phyloP scores from a whole-genome alignment of 192 early-diverging fungal genomes.

The Gryganskiella cystojenkinii region DNA sequence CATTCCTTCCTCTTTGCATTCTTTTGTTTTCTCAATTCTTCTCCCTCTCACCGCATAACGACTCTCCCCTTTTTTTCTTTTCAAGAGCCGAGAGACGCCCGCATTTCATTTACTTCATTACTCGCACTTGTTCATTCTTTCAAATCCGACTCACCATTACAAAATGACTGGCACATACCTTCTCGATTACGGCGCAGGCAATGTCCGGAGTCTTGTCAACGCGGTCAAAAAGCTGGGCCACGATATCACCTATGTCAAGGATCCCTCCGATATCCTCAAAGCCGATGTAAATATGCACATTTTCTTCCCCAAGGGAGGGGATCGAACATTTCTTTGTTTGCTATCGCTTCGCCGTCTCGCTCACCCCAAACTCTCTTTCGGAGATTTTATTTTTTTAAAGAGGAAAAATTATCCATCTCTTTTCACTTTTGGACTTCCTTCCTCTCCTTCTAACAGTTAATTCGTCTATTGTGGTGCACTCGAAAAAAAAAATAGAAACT shows the following conservation, averaged over 20 bases:
- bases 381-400: constrained; percentile 19
- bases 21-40: background rate
- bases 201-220: constrained; percentile 96
- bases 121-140: constrained; percentile 8
- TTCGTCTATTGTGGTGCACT: background rate
- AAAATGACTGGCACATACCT: constrained; percentile 77
- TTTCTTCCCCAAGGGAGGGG: too few relatives aligned
- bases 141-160: background rate
- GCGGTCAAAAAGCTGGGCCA: constrained; percentile 92
- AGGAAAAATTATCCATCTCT: background rate
- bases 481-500: constrained; percentile 76
- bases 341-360: too few relatives aligned
- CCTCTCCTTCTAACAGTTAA: background rate
- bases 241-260: constrained; percentile 80
- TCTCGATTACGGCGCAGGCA: constrained; percentile 99
- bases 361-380: background rate
- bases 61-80: background rate
- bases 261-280: constrained; percentile 83
- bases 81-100: too few relatives aligned
- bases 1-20: constrained; percentile 1
- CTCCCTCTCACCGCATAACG: background rate
- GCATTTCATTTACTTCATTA: background rate
- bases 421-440: background rate
- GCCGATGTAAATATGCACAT: constrained; percentile 75
- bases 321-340: too few relatives aligned